phyloP scores from a whole-genome alignment of 495 filamentous ascomycete genomes.

The Penicillium coprophilum region DNA sequence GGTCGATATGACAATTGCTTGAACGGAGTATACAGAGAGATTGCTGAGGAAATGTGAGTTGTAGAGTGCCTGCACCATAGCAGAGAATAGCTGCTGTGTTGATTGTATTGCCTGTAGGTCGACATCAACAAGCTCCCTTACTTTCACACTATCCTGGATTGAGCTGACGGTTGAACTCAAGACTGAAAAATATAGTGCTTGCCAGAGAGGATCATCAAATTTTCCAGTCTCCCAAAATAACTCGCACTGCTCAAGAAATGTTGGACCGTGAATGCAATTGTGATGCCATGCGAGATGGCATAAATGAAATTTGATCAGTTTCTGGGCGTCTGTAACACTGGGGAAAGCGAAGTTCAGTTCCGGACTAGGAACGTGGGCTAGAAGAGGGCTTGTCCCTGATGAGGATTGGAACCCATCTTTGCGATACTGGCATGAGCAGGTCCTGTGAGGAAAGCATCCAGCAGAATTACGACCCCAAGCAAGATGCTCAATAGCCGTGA shows the following conservation, averaged over 20 bases:
- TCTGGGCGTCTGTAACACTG: slow-evolving; percentile 20
- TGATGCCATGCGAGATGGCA: slow-evolving; percentile 33
- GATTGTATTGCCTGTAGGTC: slow-evolving; percentile 26
- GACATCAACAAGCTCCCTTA: slow-evolving; percentile 21
- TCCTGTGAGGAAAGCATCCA: slow-evolving; percentile 33
- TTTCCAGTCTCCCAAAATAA: slow-evolving; percentile 30
- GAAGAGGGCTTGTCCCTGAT: slow-evolving; percentile 21
- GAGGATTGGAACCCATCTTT: slow-evolving; percentile 19
- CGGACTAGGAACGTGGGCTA: slow-evolving; percentile 15
- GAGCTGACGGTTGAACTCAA: slow-evolving; percentile 32
- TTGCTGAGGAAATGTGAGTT: slow-evolving; percentile 31
- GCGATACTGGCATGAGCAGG: slow-evolving; percentile 32
- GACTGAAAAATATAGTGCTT: slow-evolving; percentile 32
- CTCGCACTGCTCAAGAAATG: slow-evolving; percentile 34
- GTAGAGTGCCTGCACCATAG: slow-evolving; percentile 33
- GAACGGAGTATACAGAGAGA: slow-evolving; percentile 41
- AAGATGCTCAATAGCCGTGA: slow-evolving; percentile 37
- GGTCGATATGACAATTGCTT: slow-evolving; percentile 47
- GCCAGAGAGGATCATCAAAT: slow-evolving; percentile 33
- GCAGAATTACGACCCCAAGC: slow-evolving; percentile 36
- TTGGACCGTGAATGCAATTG: slow-evolving; percentile 30
- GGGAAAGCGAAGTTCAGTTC: slow-evolving; percentile 14
- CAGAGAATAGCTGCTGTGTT: slow-evolving; percentile 27
- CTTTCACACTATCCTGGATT: slow-evolving; percentile 29
- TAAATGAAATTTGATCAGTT: slow-evolving; percentile 32